Evolutionary conservation across 495 filamentous ascomycete genomes (phyloP).

Genomic region (Tuber indicum): DNA sequence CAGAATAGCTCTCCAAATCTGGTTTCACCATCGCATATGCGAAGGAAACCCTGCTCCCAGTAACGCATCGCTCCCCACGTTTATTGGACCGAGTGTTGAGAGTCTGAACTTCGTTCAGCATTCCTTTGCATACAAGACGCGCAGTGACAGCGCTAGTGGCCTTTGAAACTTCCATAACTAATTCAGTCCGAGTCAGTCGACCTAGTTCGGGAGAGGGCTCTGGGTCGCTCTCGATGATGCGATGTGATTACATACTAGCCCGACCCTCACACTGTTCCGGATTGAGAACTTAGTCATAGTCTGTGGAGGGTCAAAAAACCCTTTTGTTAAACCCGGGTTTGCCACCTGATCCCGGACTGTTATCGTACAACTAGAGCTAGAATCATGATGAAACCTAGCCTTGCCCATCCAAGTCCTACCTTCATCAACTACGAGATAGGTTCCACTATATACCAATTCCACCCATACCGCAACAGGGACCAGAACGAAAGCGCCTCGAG

Average conservation of each 20-base stretch:
- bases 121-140: neutral
- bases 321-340: neutral
- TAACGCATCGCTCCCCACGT: neutral
- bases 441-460: neutral
- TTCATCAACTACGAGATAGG: neutral
- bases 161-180: neutral
- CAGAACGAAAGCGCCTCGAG: neutral
- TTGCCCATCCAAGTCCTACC: neutral
- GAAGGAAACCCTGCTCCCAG: neutral
- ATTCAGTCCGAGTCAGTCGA: neutral
- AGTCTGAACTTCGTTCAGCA: neutral
- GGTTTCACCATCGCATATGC: neutral
- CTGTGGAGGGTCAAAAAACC: too few species aligned
- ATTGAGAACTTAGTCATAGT: neutral
- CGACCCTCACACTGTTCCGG: neutral
- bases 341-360: neutral
- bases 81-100: neutral
- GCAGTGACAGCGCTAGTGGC: neutral
- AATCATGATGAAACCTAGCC: neutral
- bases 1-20: neutral
- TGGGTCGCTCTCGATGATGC: neutral
- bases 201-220: neutral
- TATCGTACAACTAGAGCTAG: neutral
- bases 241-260: neutral
- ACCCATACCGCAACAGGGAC: neutral